These are phyloP conservation scores for Globisporangium apiculatum DNA, from an alignment of 352 stramenopile genomes.

Conservation along the genomic window DNA sequence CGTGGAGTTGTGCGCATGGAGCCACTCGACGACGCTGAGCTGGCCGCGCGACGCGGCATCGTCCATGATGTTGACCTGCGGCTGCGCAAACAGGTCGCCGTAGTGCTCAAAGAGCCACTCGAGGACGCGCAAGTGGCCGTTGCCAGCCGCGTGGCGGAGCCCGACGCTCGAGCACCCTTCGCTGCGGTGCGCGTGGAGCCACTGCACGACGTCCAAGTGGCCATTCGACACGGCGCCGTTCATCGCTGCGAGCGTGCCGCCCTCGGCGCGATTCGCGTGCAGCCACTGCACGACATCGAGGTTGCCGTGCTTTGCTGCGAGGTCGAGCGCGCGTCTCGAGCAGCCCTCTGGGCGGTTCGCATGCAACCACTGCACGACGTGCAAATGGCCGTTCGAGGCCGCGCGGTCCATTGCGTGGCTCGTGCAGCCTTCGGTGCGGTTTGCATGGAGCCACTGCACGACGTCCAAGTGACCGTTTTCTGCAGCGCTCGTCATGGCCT, in stretches of 20 bases:
- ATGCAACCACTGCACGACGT: conserved; percentile 40
- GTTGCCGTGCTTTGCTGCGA: conserved; percentile 43
- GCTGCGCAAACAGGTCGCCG: conserved; percentile 13
- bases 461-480: conserved; percentile 25
- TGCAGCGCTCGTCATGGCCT: conserved; percentile 34
- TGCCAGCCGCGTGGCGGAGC: conserved; percentile 27
- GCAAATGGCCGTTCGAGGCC: conserved; percentile 34
- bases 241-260: conserved; percentile 40
- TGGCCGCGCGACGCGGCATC: conserved; percentile 26
- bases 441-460: conserved; percentile 28
- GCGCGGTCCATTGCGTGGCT: conserved; percentile 39
- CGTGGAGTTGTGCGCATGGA: conserved; percentile 22
- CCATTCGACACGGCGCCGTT: conserved; percentile 33
- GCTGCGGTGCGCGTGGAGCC: conserved; percentile 32
- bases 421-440: conserved; percentile 30
- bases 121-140: conserved; percentile 29
- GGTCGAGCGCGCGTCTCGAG: conserved; percentile 33
- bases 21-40: conserved; percentile 28
- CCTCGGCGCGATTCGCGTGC: conserved; percentile 26
- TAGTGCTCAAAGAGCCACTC: conserved; percentile 32
- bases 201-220: conserved; percentile 47
- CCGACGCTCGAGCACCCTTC: conserved; percentile 33
- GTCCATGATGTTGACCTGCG: conserved; percentile 37
- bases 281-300: conserved; percentile 47
- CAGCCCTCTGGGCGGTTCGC: conserved; percentile 30